Evolutionary conservation across 176 grass and related monocot genomes (phyloP), one percentile per base, ranked within the genome.

Genomic region (Oryza glaberrima): DNA sequence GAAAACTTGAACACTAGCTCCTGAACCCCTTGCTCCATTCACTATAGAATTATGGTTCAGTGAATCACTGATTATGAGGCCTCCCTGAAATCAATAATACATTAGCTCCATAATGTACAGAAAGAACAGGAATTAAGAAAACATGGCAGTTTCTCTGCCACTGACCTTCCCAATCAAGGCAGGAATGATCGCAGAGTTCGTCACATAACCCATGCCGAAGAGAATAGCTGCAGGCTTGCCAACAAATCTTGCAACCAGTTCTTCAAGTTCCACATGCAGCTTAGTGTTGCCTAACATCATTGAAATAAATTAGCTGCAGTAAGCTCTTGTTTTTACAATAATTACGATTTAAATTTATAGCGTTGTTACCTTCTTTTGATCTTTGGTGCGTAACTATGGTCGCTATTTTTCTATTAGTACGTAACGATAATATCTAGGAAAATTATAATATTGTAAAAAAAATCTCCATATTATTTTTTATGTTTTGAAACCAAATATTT

Each of bases 1-100:
- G 81, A 95, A 95, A 79, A 98, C 92, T 28, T 73, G 86, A 65
- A 98, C 90, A 72, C 90, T 90, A 51, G 95, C 92, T 65, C 92
- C 89, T 77, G 95, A 95, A 78, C 95, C 95, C 40, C 92, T 89
- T 52, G 92, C 95, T 72, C 90, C 95, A 90, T 94, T 95, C 69
- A 98, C 92, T 76, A 98, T 95, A 67, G 95, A 98, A 87, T 91
- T 98, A 86, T 98, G 95, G 78, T 98, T 98, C 76, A 98, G 83
- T 38, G 95, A 91, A 81, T 98, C 92, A 58, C 95, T 97, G 73
- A 94, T 94, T 87, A 97, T 93, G 49, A 97, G 72, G 12, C 95
- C 87, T 45, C 95, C 92, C 92, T 93, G 91, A 49, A 87, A 89
- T 80, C 48, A 84, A 61, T 9, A 81, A 75, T 74, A 69, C 8